Evolutionary conservation across 805 yeast species (phyloP).

Genomic region (Candida pseudofarinosa): DNA sequence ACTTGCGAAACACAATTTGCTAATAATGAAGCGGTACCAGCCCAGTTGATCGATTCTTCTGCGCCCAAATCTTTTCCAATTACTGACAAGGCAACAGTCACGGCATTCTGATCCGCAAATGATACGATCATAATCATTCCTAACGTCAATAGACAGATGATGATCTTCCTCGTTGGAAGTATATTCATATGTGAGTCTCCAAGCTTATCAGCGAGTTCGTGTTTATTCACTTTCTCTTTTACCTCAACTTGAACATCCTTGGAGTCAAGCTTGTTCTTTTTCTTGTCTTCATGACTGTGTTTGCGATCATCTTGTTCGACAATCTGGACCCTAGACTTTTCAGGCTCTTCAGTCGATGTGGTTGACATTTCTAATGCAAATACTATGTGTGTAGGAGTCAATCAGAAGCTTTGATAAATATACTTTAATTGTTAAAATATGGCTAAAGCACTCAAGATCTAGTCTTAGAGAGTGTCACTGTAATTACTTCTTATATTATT

Average conservation of each 20-base stretch:
- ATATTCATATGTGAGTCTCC: conserved; percentile 39
- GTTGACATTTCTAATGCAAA: too few species aligned
- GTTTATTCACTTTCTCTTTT: conserved; percentile 1
- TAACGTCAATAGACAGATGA: conserved; percentile 30
- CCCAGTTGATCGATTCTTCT: conserved; percentile 53
- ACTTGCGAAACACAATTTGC: conserved; percentile 76
- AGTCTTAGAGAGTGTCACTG: background rate
- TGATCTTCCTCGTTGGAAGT: conserved; percentile 29
- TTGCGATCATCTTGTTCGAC: background rate
- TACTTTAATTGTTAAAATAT: too few species aligned
- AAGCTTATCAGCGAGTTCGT: conserved; percentile 17
- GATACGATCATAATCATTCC: conserved; percentile 35
- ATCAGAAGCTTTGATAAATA: too few species aligned
- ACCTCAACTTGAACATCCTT: background rate
- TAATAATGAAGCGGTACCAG: conserved; percentile 65
- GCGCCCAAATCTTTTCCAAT: conserved; percentile 45
- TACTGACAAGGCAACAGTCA: conserved; percentile 41
- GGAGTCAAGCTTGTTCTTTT: background rate
- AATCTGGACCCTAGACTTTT: background rate
- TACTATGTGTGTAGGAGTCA: too few species aligned
- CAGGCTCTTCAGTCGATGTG: background rate
- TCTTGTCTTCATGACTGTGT: background rate
- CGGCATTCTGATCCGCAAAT: conserved; percentile 43
- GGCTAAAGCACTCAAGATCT: background rate
- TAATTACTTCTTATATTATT: too few species aligned